A percentile compares a stretch with the other conserved stretches of the same genome.
Conservation (phyloP, 2,329 filamentous ascomycete genomes). For the Sclerotinia minor region DNA sequence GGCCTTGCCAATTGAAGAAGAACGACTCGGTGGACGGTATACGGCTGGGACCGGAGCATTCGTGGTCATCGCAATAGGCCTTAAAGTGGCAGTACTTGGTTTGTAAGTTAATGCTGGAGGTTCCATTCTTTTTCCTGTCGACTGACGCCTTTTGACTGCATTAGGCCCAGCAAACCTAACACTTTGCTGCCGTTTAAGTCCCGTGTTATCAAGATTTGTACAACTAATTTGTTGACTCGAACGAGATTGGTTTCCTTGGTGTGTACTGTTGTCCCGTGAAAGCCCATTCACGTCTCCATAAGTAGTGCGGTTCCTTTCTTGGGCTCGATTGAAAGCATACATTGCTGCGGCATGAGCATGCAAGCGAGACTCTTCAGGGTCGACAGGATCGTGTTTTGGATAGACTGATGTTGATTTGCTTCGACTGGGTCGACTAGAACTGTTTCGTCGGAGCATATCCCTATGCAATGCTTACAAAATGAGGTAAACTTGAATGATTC, state of each 20-base stretch:
- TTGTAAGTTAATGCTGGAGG: conserved; percentile 26
- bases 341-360: conserved; percentile 64
- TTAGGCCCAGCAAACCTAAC: conserved; percentile 50
- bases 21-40: conserved; percentile 40
- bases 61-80: conserved; percentile 38
- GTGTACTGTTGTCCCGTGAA: conserved; percentile 27
- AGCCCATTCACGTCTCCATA: conserved; percentile 40
- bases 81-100: conserved; percentile 31
- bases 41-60: conserved; percentile 36
- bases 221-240: conserved; percentile 31
- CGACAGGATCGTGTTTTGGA: conserved; percentile 51
- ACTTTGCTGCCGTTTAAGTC: conserved; percentile 52
- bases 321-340: conserved; percentile 59
- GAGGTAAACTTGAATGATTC: conserved; percentile 35
- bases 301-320: conserved; percentile 45
- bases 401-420: conserved; percentile 56
- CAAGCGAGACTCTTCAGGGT: conserved; percentile 51
- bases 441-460: conserved; percentile 45
- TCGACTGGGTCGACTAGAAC: conserved; percentile 48
- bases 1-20: conserved; percentile 40
- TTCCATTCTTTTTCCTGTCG: conserved; percentile 33
- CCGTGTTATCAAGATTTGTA: conserved; percentile 33
- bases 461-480: conserved; percentile 31
- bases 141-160: conserved; percentile 35
- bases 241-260: conserved; percentile 24